These are phyloP conservation scores for Deakozyma indianensis DNA, from an alignment of 805 yeast genomes.

Conservation along the genomic window DNA sequence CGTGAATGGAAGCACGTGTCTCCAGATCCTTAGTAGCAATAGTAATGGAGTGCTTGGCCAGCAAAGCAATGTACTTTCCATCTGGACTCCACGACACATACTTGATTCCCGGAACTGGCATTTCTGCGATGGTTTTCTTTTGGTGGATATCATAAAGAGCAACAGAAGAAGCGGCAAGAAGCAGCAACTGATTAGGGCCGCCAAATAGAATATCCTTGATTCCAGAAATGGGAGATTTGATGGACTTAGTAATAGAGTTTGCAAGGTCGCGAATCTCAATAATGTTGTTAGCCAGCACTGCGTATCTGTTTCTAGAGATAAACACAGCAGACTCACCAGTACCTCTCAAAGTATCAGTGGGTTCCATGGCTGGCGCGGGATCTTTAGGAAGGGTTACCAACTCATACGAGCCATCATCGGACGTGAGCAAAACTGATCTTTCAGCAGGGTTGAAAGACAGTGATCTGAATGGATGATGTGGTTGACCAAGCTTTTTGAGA, in stretches of 20 bases:
- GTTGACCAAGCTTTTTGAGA: conserved; percentile 67
- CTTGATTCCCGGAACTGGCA: conserved; percentile 64
- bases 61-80: conserved; percentile 73
- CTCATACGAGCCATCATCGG: conserved; percentile 47
- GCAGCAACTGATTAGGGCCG: conserved; percentile 71
- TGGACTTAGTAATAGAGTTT: conserved; percentile 67
- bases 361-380: conserved; percentile 87
- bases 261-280: conserved; percentile 73
- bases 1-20: conserved; percentile 73
- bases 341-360: conserved; percentile 66
- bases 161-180: conserved; percentile 60
- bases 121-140: conserved; percentile 57
- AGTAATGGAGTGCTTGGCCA: conserved; percentile 85
- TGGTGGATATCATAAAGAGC: conserved; percentile 87
- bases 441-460: conserved; percentile 89
- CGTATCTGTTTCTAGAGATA: conserved; percentile 90
- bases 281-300: conserved; percentile 52
- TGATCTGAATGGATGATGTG: conserved; percentile 76
- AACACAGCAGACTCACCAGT: conserved; percentile 76
- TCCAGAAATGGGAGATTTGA: conserved; percentile 36
- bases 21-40: conserved; percentile 72
- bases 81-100: conserved; percentile 82
- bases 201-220: conserved; percentile 53
- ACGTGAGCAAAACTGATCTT: conserved; percentile 67
- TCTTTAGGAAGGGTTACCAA: conserved; percentile 70